Conservation (phyloP, 345 rosid species). For the Citrus hindsii region DNA sequence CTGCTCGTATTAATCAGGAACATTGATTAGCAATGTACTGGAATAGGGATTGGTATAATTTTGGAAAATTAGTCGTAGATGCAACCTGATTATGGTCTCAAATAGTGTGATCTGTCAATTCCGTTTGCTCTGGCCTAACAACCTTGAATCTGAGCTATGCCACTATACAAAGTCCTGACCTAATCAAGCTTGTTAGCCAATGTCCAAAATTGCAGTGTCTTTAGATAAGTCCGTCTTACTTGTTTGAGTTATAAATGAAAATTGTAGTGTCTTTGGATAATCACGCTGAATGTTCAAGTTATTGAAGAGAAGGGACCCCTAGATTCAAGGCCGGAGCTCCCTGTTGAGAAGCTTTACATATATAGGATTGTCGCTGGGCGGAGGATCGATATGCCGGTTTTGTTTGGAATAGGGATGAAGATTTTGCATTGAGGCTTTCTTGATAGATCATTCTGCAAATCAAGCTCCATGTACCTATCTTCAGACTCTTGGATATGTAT, state of each 20-base stretch:
- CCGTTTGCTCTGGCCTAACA: conserved; percentile 53
- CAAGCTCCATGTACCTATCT: too few species aligned
- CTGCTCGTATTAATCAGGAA: conserved; percentile 29
- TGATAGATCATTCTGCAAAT: too few species aligned
- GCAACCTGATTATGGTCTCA: conserved; percentile 18
- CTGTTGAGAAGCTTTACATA: too few species aligned
- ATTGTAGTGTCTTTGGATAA: too few species aligned
- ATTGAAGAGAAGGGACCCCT: too few species aligned
- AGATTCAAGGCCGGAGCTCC: too few species aligned
- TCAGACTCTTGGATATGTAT: too few species aligned
- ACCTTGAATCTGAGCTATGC: conserved; percentile 86
- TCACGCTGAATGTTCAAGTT: too few species aligned
- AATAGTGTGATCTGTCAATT: conserved; percentile 30
- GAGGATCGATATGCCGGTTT: too few species aligned
- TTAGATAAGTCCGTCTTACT: conserved; percentile 47
- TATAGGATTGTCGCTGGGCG: too few species aligned
- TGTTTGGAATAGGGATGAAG: too few species aligned
- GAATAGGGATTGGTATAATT: conserved; percentile 11
- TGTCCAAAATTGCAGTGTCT: conserved; percentile 73
- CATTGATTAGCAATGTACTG: conserved; percentile 26
- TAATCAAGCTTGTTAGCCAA: conserved; percentile 58
- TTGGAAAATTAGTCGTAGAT: conserved; percentile 19
- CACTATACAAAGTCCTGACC: conserved; percentile 51
- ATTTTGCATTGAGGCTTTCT: too few species aligned
- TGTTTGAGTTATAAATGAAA: conserved; percentile 2